phyloP scores from a whole-genome alignment of 495 filamentous ascomycete species.

The Terfezia claveryi region DNA sequence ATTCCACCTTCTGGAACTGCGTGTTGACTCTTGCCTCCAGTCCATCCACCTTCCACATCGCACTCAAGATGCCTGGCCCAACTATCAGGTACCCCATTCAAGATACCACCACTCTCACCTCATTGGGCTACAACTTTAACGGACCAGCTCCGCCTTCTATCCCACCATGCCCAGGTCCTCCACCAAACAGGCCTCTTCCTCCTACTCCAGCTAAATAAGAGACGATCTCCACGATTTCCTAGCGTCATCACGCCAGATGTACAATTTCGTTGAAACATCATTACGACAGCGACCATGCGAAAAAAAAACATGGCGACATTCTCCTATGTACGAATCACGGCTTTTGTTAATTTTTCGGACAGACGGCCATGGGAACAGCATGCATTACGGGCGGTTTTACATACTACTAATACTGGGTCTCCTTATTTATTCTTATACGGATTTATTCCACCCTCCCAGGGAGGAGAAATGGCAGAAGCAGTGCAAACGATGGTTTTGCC shows the following conservation, averaged over 20 bases:
- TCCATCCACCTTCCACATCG: slow-evolving; percentile 4
- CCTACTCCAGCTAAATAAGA: slow-evolving; percentile 16
- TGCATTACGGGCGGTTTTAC: too few species aligned
- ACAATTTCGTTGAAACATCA: neutral
- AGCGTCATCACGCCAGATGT: neutral
- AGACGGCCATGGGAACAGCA: too few species aligned
- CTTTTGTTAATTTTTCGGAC: too few species aligned
- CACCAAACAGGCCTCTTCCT: slow-evolving; percentile 19
- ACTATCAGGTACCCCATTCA: slow-evolving; percentile 18
- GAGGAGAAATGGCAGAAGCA: too few species aligned
- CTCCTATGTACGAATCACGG: neutral
- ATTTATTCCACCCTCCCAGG: too few species aligned
- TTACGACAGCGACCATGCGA: neutral
- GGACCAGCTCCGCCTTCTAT: slow-evolving; percentile 14
- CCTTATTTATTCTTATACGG: too few species aligned
- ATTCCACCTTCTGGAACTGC: too few species aligned
- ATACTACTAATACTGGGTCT: too few species aligned
- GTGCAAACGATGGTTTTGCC: too few species aligned
- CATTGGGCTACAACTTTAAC: slow-evolving; percentile 21
- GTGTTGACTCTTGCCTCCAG: too few species aligned
- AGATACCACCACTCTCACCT: slow-evolving; percentile 18
- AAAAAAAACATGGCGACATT: neutral
- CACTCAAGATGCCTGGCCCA: slow-evolving; percentile 18
- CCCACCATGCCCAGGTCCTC: slow-evolving; percentile 17
- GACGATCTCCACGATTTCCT: neutral